phyloP scores from a whole-genome alignment of 768 basidiomycete genomes.

The Russula virescens region DNA sequence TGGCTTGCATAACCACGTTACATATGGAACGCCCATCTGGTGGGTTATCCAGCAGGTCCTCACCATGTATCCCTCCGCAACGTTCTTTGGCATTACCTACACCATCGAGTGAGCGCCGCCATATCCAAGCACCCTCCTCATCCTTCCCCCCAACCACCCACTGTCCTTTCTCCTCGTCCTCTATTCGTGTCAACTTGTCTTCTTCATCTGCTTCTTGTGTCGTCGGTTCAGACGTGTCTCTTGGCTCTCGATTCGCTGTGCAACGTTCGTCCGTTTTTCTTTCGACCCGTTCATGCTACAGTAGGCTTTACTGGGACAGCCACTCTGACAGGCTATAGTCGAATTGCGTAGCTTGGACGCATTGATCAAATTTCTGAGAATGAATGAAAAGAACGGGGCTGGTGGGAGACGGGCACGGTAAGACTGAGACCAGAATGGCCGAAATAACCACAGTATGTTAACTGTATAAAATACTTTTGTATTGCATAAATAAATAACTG shows the following conservation, averaged over 20 bases:
- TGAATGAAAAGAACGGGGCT: too few species aligned
- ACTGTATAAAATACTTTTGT: too few species aligned
- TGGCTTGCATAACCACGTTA: slow-evolving; percentile 26
- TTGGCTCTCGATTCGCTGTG: slow-evolving; percentile 5
- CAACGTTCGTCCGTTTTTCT: slow-evolving; percentile 1
- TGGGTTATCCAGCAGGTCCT: slow-evolving; percentile 29
- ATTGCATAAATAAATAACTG: too few species aligned
- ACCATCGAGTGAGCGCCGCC: slow-evolving; percentile 1
- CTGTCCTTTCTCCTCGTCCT: slow-evolving; percentile 7
- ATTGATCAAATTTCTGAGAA: too few species aligned
- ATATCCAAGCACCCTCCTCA: slow-evolving; percentile 1
- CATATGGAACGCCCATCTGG: slow-evolving; percentile 27
- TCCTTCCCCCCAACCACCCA: neutral
- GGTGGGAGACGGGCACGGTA: too few species aligned
- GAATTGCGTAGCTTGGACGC: too few species aligned
- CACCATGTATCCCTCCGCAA: slow-evolving; percentile 22
- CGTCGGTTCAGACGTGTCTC: slow-evolving; percentile 6
- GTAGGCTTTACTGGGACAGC: too few species aligned
- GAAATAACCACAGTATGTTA: too few species aligned
- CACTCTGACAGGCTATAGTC: too few species aligned
- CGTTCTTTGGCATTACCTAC: slow-evolving; percentile 26
- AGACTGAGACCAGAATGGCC: too few species aligned
- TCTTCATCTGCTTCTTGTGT: slow-evolving; percentile 10
- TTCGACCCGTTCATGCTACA: slow-evolving; percentile 1
- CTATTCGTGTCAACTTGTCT: neutral